phyloP scores from a whole-genome alignment of 1,284 basidiomycete genomes.

The Neonothopanus nambi region DNA sequence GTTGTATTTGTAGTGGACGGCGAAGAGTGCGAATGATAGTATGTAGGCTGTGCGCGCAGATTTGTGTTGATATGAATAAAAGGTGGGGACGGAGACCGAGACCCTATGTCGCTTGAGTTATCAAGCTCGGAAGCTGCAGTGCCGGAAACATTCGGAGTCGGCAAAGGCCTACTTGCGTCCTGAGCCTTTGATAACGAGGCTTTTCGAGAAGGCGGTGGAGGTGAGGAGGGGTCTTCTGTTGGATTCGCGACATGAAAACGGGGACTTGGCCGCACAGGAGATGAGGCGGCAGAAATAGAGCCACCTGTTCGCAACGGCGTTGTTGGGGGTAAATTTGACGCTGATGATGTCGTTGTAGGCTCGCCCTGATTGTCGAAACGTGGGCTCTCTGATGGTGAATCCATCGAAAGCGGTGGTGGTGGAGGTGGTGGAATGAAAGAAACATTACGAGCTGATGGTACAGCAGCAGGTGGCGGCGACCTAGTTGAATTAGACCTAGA shows the following conservation, averaged over 20 bases:
- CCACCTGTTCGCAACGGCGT: neutral
- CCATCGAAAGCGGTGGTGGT: neutral
- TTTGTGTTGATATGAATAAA: slow-evolving; percentile 7
- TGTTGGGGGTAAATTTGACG: neutral
- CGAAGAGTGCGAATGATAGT: neutral
- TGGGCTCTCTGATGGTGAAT: too few species aligned
- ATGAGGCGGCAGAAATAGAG: slow-evolving; percentile 2
- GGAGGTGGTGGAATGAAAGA: neutral
- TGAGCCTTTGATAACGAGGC: neutral
- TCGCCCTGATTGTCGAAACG: too few species aligned
- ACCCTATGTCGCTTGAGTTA: neutral
- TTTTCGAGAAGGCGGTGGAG: neutral
- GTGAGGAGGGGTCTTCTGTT: neutral
- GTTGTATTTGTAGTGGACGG: neutral
- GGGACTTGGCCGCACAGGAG: slow-evolving; percentile 6
- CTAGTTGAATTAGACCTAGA: neutral
- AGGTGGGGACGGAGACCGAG: neutral
- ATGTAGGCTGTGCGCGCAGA: neutral
- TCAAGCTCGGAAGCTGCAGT: neutral
- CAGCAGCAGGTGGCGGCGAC: neutral
- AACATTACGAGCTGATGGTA: too few species aligned
- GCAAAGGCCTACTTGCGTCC: slow-evolving; percentile 4
- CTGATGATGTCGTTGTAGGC: too few species aligned
- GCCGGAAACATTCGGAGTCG: neutral
- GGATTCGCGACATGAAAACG: slow-evolving; percentile 11